Base-by-base conservation (phyloP, 2,329 filamentous ascomycete genomes). In the Xylariomycetidae sp. region DNA sequence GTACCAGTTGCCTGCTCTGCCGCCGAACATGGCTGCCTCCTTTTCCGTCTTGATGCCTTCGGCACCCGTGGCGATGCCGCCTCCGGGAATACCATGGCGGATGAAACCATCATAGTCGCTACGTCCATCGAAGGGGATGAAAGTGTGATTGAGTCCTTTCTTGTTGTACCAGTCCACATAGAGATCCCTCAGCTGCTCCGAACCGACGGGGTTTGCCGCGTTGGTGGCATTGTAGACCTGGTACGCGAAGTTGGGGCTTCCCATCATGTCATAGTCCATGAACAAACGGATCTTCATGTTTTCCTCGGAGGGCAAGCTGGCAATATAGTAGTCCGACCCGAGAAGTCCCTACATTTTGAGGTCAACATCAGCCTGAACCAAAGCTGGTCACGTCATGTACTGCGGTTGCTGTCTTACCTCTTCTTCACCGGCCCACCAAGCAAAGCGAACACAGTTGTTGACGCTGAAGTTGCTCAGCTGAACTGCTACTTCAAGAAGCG, bases 211-310 rank as follows among this genome's bases (percentile, higher is more conserved):
- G 54, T 82, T 82, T 10, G 72, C 72, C 3, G 67, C 73, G 57
- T 89, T 84, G 43, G 76, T 84, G 22, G 84, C 77, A 32, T 79
- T 74, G 65, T 84, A 90, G 32, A 85, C 69, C 57, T 79, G 74
- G 55, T 79, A 79, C 7, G 74, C 76, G 48, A 68, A 80, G 60
- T 81, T 81, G 35, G 75, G 75, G 40, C 68, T 74, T n/a, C 67
- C 77, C 58, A 81, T 65, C 78, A 82, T 82, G 54, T 82, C 78
- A 48, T 81, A 82, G 58, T 82, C 77, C 70, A 81, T 78, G 48
- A 81, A 82, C 4, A 81, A 62, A 4, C 76, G 71, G 36, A 82
- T 73, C 59, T 76, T 74, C 37, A 59, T 43, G 53, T 80, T 79
- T 56, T 82, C 77, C n/a, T 70, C 67, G 2, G 61, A 45, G 0